Evolutionary conservation across 495 filamentous ascomycete genomes (phyloP).

Genomic region (Penicillium silybi): DNA sequence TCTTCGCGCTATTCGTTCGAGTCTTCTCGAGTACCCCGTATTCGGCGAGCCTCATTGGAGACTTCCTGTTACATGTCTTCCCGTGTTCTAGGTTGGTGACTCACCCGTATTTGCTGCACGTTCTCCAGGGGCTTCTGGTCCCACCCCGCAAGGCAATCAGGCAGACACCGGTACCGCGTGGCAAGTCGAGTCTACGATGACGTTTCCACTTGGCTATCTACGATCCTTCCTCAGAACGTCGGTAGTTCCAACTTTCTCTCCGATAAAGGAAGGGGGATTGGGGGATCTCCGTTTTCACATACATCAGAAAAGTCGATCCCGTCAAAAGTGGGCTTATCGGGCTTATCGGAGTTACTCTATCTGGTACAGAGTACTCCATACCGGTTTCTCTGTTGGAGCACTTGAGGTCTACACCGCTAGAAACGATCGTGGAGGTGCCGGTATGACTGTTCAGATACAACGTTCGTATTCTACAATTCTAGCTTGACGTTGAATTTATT

Average conservation of each 20-base stretch:
- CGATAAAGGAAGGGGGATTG: neutral
- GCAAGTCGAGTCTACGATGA: constrained; percentile 4
- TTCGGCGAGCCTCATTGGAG: neutral
- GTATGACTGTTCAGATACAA: too few species aligned
- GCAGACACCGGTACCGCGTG: neutral
- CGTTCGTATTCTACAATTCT: too few species aligned
- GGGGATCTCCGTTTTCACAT: neutral
- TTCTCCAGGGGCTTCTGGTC: neutral
- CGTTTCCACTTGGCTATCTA: constrained; percentile 2
- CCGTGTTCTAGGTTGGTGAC: neutral
- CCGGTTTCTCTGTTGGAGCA: too few species aligned
- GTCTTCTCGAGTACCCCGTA: neutral
- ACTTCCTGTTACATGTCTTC: neutral
- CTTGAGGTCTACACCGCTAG: too few species aligned
- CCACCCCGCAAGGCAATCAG: neutral
- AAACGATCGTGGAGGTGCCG: too few species aligned
- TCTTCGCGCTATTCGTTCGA: neutral
- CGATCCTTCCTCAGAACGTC: too few species aligned
- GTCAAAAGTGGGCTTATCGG: neutral
- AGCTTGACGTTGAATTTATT: too few species aligned
- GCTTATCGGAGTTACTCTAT: neutral
- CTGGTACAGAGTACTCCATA: too few species aligned
- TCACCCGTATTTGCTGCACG: neutral
- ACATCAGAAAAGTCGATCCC: neutral
- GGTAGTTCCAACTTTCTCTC: too few species aligned